Evolutionary conservation across 176 grass and related monocot species (phyloP).

Genomic region (barley (Hordeum vulgare)): DNA sequence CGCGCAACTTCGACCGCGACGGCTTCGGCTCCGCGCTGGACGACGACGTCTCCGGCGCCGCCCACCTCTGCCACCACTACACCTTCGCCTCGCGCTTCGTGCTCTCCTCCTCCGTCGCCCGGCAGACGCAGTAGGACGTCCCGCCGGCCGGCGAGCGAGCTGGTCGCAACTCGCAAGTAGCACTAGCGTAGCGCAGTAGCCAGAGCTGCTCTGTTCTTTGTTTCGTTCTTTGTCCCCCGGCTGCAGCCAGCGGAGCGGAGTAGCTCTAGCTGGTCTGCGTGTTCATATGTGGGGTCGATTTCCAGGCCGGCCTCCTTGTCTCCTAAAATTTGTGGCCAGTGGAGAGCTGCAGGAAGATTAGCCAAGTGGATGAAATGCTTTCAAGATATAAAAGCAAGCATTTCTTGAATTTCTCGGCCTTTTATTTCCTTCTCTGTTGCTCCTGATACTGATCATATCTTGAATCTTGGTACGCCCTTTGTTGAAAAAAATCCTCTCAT

Average conservation of each 20-base stretch:
- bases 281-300: not conserved
- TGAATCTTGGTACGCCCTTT: too few species aligned
- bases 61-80: constrained; percentile 35
- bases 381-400: not conserved
- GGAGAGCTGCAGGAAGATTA: not conserved
- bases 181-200: not conserved
- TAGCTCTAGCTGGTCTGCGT: not conserved
- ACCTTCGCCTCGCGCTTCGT: constrained; percentile 77
- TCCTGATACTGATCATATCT: not conserved
- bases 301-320: not conserved
- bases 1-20: constrained; percentile 75
- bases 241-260: not conserved
- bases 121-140: not conserved
- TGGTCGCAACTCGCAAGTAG: not conserved
- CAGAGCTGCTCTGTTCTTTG: not conserved
- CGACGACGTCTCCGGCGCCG: constrained; percentile 21
- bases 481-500: too few species aligned
- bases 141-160: not conserved
- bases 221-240: not conserved
- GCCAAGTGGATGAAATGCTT: not conserved
- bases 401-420: not conserved
- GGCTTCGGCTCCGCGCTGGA: constrained; percentile 44
- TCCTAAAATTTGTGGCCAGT: not conserved
- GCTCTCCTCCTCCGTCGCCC: not conserved
- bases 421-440: not conserved